Evolutionary conservation across 306 rosid genomes (phyloP).

Genomic region (Datisca glomerata): DNA sequence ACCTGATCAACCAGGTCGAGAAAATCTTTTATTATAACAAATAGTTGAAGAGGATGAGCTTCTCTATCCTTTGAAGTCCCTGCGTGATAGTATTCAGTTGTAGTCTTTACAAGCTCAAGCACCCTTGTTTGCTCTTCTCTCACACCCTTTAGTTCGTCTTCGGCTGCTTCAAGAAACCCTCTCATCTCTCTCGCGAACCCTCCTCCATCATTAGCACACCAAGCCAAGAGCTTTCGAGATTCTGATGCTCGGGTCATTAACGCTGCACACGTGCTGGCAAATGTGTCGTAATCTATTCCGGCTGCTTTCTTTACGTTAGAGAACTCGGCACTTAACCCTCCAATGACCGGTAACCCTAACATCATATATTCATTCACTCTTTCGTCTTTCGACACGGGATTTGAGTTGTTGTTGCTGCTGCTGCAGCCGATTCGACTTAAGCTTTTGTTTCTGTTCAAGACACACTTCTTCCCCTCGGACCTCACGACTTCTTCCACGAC

Average conservation of each 20-base stretch:
- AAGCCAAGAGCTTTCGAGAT: conserved; percentile 23
- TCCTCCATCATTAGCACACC: conserved; percentile 34
- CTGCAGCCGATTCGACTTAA: conserved; percentile 38
- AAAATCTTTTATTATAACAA: conserved; percentile 73
- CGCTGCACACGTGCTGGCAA: conserved; percentile 27
- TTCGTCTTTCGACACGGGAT: conserved; percentile 33
- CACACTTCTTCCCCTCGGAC: conserved; percentile 78
- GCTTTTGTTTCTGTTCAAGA: conserved; percentile 36
- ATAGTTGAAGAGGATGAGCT: conserved; percentile 52
- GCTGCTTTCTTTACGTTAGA: conserved; percentile 75
- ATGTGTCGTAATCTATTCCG: conserved; percentile 36
- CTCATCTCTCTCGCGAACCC: conserved; percentile 61
- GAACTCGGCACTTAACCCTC: conserved; percentile 85
- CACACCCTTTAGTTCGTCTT: conserved; percentile 38
- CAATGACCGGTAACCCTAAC: conserved; percentile 75
- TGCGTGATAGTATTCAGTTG: conserved; percentile 63
- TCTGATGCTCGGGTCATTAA: conserved; percentile 33
- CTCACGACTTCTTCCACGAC: conserved; percentile 93
- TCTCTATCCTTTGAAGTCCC: conserved; percentile 48
- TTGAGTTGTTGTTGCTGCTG: conserved; percentile 11
- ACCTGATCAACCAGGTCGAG: conserved; percentile 80
- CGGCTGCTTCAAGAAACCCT: conserved; percentile 46
- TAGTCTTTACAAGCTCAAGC: conserved; percentile 50
- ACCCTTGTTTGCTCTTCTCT: conserved; percentile 41
- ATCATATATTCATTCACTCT: conserved; percentile 50